Evolutionary conservation across 2,329 filamentous ascomycete species (phyloP).

Genomic region (Apiospora marii): DNA sequence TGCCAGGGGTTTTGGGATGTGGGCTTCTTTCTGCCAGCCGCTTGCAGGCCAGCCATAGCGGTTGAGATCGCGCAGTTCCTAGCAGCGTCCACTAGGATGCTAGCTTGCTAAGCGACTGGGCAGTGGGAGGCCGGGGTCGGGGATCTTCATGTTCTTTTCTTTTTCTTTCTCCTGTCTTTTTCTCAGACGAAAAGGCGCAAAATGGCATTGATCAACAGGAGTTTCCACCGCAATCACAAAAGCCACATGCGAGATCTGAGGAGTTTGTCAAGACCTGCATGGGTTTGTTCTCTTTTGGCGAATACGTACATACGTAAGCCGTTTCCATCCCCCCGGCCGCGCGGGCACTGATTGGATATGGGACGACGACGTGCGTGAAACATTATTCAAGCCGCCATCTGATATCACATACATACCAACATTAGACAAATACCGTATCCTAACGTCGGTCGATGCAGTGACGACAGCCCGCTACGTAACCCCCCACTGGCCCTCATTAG

Average conservation of each 20-base stretch:
- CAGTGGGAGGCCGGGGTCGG: not conserved
- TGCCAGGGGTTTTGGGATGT: not conserved
- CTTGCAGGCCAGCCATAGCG: conserved; percentile 7
- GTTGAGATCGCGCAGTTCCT: conserved; percentile 2
- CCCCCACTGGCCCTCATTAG: not conserved
- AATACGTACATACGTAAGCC: conserved; percentile 17
- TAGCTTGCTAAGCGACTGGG: not conserved
- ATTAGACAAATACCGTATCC: not conserved
- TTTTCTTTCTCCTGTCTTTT: not conserved
- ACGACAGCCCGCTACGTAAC: not conserved
- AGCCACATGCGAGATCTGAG: conserved; percentile 16
- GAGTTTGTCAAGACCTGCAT: not conserved
- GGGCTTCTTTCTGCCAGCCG: conserved; percentile 4
- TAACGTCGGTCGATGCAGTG: not conserved
- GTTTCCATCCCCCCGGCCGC: conserved; percentile 4
- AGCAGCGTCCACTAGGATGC: not conserved
- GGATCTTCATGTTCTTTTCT: not conserved
- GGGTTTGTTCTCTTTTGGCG: conserved; percentile 1
- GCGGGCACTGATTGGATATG: conserved; percentile 2
- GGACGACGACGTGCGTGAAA: conserved; percentile 11
- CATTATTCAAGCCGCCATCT: conserved; percentile 12
- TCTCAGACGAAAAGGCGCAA: not conserved
- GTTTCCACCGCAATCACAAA: conserved; percentile 10
- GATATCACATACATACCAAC: not conserved
- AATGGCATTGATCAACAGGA: conserved; percentile 18